phyloP scores from a whole-genome alignment of 306 rosid genomes.

The Gleditsia sinensis region DNA sequence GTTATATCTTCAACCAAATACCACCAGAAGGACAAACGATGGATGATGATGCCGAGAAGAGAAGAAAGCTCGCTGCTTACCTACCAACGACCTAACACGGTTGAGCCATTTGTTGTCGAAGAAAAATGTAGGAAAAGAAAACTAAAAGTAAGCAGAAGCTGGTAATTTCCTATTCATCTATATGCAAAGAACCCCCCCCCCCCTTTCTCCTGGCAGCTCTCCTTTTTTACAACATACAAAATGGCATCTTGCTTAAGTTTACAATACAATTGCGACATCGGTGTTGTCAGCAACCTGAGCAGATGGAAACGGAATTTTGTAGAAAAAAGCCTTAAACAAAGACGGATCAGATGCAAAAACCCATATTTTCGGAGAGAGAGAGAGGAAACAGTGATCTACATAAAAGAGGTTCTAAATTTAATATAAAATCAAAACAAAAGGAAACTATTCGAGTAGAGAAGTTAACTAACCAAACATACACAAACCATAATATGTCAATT shows the following conservation, averaged over 20 bases:
- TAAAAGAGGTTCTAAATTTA: slow-evolving; percentile 6
- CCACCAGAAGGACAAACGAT: slow-evolving; percentile 23
- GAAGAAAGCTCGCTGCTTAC: slow-evolving; percentile 46
- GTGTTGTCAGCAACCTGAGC: slow-evolving; percentile 3
- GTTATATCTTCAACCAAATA: slow-evolving; percentile 36
- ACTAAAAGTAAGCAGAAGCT: slow-evolving; percentile 28
- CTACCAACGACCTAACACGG: slow-evolving; percentile 65
- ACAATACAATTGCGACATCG: not conserved
- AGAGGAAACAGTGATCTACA: not conserved
- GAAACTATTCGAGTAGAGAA: not conserved
- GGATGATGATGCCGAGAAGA: slow-evolving; percentile 19
- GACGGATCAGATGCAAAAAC: slow-evolving; percentile 39
- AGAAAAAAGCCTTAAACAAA: slow-evolving; percentile 1
- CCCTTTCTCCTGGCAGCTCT: not conserved
- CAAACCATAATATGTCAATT: slow-evolving; percentile 5
- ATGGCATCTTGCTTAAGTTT: slow-evolving; percentile 18
- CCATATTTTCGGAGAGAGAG: not conserved
- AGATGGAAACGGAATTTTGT: slow-evolving; percentile 21
- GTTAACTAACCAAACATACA: not conserved
- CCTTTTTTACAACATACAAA: not conserved
- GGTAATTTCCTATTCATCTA: slow-evolving; percentile 16
- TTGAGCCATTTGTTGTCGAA: slow-evolving; percentile 41
- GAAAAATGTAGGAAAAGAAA: slow-evolving; percentile 34
- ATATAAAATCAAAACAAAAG: slow-evolving; percentile 25
- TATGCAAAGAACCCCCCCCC: not conserved